These are phyloP conservation scores for Rauvolfia tetraphylla DNA, from an alignment of 257 asterid genomes.

Conservation along the genomic window DNA sequence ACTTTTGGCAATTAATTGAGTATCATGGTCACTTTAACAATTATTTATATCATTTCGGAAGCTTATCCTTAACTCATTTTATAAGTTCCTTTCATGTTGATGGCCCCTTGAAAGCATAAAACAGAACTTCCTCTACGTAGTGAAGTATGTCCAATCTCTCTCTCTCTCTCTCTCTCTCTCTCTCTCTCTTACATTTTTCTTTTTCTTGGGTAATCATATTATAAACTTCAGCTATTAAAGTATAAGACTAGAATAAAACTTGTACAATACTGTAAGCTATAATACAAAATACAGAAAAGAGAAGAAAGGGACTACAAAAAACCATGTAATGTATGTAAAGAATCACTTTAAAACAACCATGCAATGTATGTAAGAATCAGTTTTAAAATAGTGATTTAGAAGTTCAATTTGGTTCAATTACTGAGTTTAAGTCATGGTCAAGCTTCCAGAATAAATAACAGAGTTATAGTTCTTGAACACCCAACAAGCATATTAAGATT, in stretches of 20 bases:
- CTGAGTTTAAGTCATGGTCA: neutral
- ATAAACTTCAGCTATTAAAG: neutral
- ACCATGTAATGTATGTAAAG: neutral
- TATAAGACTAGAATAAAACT: neutral
- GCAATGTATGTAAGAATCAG: neutral
- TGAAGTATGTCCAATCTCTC: neutral
- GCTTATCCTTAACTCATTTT: neutral
- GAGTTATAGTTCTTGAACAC: neutral
- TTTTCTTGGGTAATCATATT: no score
- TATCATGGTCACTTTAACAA: neutral
- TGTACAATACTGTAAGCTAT: neutral
- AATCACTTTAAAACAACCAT: neutral
- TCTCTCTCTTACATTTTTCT: no score
- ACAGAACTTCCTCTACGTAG: no score
- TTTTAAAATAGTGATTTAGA: neutral
- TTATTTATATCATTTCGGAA: neutral
- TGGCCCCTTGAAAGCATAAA: no score
- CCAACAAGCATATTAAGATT: neutral
- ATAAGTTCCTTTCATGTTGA: no score
- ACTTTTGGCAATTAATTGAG: neutral
- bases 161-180: neutral
- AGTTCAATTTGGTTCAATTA: neutral
- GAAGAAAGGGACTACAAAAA: neutral
- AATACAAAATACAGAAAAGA: neutral
- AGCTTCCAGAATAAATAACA: neutral